Evolutionary conservation across 257 asterid genomes (phyloP).

Genomic region (Solanum medicagineum): DNA sequence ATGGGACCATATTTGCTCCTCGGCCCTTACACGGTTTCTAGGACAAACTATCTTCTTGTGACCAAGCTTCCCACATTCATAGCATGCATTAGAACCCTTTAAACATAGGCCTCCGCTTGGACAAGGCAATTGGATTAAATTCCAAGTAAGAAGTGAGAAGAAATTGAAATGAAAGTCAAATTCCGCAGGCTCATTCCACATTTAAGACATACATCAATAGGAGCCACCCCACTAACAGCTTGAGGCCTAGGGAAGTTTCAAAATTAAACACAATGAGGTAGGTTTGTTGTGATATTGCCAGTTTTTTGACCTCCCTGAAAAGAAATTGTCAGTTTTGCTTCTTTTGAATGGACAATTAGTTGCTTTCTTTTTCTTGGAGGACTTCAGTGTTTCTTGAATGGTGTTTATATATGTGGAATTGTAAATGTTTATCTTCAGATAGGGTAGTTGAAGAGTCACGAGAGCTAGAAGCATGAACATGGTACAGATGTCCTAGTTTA

Average conservation of each 20-base stretch:
- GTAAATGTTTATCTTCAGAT: neutral
- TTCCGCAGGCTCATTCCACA: too few species aligned
- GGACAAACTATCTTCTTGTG: too few species aligned
- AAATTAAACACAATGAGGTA: constrained; percentile 81
- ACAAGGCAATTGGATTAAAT: too few species aligned
- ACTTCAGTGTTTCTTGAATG: neutral
- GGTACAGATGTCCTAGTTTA: neutral
- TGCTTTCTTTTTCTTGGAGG: neutral
- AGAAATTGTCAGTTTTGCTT: neutral
- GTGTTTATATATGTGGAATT: neutral
- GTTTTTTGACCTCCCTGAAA: neutral
- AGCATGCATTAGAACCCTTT: too few species aligned
- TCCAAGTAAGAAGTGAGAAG: too few species aligned
- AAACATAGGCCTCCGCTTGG: too few species aligned
- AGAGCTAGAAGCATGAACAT: neutral
- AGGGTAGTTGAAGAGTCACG: neutral
- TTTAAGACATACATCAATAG: too few species aligned
- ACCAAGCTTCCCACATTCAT: too few species aligned
- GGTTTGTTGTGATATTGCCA: neutral
- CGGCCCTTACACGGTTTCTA: too few species aligned
- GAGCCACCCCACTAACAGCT: too few species aligned
- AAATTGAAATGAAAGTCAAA: too few species aligned
- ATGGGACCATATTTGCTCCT: too few species aligned
- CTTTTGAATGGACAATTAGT: neutral
- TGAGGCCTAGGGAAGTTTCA: constrained; percentile 4